A percentile compares a stretch with the other conserved stretches of the same genome.
phyloP scores from a whole-genome alignment of 495 filamentous ascomycete species.

The Xylaria intraflava region DNA sequence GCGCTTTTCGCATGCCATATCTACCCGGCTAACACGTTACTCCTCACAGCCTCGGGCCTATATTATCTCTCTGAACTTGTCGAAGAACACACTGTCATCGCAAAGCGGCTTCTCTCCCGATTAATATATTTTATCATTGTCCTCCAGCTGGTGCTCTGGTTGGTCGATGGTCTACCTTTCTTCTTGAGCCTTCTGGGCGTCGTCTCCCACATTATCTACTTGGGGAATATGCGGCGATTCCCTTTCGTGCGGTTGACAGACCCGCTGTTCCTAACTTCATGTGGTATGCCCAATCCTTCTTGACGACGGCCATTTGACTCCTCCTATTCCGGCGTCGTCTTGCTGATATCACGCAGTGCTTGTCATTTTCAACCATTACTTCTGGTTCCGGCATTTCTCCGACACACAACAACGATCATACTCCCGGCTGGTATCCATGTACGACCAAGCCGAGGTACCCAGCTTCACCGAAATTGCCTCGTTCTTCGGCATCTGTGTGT shows the following conservation, averaged over 20 bases:
- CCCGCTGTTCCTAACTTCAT: conserved; percentile 80
- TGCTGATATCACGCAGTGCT: conserved; percentile 46
- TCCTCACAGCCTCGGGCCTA: conserved; percentile 71
- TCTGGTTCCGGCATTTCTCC: conserved; percentile 95
- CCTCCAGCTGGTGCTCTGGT: conserved; percentile 63
- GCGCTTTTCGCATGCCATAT: background rate
- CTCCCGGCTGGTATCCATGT: conserved; percentile 45
- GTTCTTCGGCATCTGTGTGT: conserved; percentile 93
- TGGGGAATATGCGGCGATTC: conserved; percentile 82
- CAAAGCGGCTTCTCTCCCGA: conserved; percentile 72
- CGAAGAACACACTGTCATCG: conserved; percentile 91
- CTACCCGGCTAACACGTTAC: conserved; percentile 5
- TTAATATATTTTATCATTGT: conserved; percentile 81
- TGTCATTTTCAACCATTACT: conserved; percentile 86
- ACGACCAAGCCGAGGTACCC: conserved; percentile 59
- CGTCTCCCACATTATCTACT: conserved; percentile 76
- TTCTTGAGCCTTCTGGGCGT: conserved; percentile 67
- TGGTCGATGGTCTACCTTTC: conserved; percentile 82
- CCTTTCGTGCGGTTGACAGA: conserved; percentile 84
- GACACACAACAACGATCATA: conserved; percentile 45
- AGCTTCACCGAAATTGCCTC: conserved; percentile 92
- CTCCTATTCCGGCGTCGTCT: background rate
- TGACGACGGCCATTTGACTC: background rate
- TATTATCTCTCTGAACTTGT: conserved; percentile 98
- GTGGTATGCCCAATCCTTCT: conserved; percentile 44